Evolutionary conservation across 495 filamentous ascomycete species (phyloP), one percentile per base, ranked within the genome.

Genomic region (Penicillium coprophilum): DNA sequence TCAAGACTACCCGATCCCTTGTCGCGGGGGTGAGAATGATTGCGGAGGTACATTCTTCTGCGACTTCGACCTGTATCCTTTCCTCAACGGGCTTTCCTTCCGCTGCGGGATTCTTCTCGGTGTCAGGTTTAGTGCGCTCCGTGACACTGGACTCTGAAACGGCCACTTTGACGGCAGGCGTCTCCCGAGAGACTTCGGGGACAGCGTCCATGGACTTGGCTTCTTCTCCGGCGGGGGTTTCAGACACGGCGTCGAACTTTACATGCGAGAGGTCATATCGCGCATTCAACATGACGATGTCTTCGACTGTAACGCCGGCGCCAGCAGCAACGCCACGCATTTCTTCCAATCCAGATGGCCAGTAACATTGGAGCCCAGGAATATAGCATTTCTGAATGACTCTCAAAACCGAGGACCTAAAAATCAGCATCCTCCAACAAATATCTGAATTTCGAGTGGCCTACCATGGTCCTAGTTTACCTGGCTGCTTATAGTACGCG

Each of bases 271-370:
- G 50, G 51, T 70, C 67, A 50, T 70, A 70, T 46, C 67, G 50
- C 20, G 61, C 64, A 49, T 70, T 70, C 15, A 70, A 55, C 56
- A 70, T 56, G 19, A 70, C 52, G 38, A 70, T 62, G 4, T 67
- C 64, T 44, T 67, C 65, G 8, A 70, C 40, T 3, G 58, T 19
- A 4, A 64, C 59, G 11, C 50, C 56, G 15, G 67, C 59, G 12
- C 67, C 67, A 34, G 60, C 67, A 13, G 67, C 67, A 49, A 70
- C 62, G 11, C 67, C 67, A 3, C 52, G 47, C 47, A 70, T 65
- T 46, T 70, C 67, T 40, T 70, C 67, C 10, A 63, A 46, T n/a
- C 50, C 67, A 1, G 55, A 46, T 24, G 64, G 64, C 36, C 56
- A 70, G 36, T 67, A 54, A 6, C 51, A 30, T 19, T 63, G 19